A percentile compares a stretch with the other conserved stretches of the same genome.
These are phyloP conservation scores for Naganishia sp. DNA, from an alignment of 1,284 basidiomycete genomes.

Conservation along the genomic window DNA sequence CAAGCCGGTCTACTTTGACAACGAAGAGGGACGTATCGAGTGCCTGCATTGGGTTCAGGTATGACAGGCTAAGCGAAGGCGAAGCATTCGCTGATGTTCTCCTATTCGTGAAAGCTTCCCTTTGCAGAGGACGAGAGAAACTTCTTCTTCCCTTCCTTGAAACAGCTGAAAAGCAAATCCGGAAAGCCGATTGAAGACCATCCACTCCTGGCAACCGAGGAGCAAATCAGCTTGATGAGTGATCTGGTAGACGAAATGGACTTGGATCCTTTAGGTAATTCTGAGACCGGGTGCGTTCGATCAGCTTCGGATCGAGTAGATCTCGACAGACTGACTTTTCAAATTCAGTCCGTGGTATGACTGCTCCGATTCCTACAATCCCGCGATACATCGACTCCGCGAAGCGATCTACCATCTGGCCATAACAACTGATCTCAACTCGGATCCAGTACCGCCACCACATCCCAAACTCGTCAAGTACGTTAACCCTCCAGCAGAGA, in stretches of 20 bases:
- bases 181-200: conserved; percentile 74
- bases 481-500: conserved; percentile 71
- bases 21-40: conserved; percentile 62
- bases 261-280: conserved; percentile 72
- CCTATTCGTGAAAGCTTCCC: conserved; percentile 65
- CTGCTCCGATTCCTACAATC: conserved; percentile 83
- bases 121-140: conserved; percentile 90
- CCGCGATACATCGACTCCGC: conserved; percentile 84
- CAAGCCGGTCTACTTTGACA: conserved; percentile 56
- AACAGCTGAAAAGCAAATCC: conserved; percentile 70
- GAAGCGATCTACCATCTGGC: conserved; percentile 89
- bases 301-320: conserved; percentile 20
- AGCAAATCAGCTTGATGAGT: conserved; percentile 80
- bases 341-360: conserved; percentile 60
- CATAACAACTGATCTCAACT: conserved; percentile 69
- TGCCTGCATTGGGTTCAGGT: conserved; percentile 81
- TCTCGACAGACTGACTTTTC: background rate
- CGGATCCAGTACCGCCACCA: conserved; percentile 75
- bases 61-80: conserved; percentile 33
- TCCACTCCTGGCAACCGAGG: conserved; percentile 76
- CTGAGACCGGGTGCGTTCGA: conserved; percentile 41
- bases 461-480: conserved; percentile 82
- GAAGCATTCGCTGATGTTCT: background rate
- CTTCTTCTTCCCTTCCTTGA: conserved; percentile 81
- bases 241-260: conserved; percentile 83